Evolutionary conservation across 441 rosid genomes (phyloP).

Genomic region (Populus hybrid): DNA sequence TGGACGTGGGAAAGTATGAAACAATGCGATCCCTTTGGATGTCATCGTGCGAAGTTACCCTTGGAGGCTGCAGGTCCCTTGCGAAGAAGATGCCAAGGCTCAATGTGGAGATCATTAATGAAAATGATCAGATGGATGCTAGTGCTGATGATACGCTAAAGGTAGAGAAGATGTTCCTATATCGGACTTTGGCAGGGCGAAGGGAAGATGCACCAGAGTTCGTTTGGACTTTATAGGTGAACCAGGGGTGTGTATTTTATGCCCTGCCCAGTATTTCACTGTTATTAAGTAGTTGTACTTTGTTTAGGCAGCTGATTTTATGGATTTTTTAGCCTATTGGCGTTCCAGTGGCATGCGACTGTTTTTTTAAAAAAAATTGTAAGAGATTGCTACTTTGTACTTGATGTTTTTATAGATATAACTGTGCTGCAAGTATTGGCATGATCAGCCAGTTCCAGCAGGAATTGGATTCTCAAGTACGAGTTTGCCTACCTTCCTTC

Average conservation of each 20-base stretch:
- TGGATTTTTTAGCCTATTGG: constrained; percentile 27
- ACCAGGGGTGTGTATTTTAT: constrained; percentile 3
- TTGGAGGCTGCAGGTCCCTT: constrained; percentile 71
- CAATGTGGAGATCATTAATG: constrained; percentile 78
- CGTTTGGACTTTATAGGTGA: constrained; percentile 62
- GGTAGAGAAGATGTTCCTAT: constrained; percentile 80
- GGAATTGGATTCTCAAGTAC: background rate
- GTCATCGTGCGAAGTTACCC: constrained; percentile 88
- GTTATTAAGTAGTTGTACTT: constrained; percentile 18
- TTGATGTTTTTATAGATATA: constrained; percentile 20
- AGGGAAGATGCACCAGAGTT: constrained; percentile 74
- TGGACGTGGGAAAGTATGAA: constrained; percentile 84
- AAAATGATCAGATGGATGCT: constrained; percentile 37
- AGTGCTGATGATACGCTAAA: constrained; percentile 42
- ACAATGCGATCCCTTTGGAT: constrained; percentile 33
- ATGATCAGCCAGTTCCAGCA: background rate
- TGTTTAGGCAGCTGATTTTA: constrained; percentile 32
- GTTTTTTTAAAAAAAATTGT: background rate
- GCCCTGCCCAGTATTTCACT: background rate
- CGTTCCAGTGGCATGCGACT: constrained; percentile 26
- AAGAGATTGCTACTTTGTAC: constrained; percentile 18
- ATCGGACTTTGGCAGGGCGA: constrained; percentile 67
- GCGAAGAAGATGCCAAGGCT: constrained; percentile 71
- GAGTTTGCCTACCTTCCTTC: background rate
- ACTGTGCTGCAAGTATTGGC: constrained; percentile 12